Percentiles rank a stretch among this genome's conserved stretches.
Conservation (phyloP, 208 protist species). For the Angomonas deanei region DNA sequence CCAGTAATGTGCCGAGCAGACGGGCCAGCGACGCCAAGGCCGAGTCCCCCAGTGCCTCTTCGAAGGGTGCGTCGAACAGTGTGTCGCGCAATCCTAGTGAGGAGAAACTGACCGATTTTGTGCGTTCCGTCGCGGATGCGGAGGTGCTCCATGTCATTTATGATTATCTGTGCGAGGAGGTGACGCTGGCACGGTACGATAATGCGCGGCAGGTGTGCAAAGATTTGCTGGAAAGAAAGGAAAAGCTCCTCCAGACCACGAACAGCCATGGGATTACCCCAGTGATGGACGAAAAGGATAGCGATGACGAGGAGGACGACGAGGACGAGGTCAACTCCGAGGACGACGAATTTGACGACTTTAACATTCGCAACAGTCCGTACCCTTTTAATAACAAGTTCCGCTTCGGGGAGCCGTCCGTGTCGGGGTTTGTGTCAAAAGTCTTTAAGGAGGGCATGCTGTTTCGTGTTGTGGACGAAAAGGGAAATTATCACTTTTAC, state of each 20-base stretch:
- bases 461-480: conserved; percentile 32
- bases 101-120: conserved; percentile 23
- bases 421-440: conserved; percentile 17
- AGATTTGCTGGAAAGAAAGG: conserved; percentile 22
- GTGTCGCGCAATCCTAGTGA: conserved; percentile 1
- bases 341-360: conserved; percentile 54
- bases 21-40: no score
- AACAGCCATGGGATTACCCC: neutral
- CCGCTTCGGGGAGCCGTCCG: conserved; percentile 24
- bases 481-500: conserved; percentile 52
- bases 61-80: neutral
- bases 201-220: conserved; percentile 14
- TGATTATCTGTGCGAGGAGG: conserved; percentile 27
- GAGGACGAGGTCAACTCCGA: conserved; percentile 12
- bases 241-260: conserved; percentile 11
- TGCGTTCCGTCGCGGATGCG: conserved; percentile 27
- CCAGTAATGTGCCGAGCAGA: no score
- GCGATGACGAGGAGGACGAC: conserved; percentile 1
- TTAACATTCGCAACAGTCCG: conserved; percentile 22
- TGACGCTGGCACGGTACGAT: conserved; percentile 4
- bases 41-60: no score
- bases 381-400: conserved; percentile 25
- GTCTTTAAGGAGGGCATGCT: conserved; percentile 46
- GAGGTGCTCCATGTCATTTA: conserved; percentile 41
- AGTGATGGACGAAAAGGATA: neutral